These are phyloP conservation scores for Mariannaea elegans DNA, from an alignment of 2,329 filamentous ascomycete genomes.

Conservation along the genomic window DNA sequence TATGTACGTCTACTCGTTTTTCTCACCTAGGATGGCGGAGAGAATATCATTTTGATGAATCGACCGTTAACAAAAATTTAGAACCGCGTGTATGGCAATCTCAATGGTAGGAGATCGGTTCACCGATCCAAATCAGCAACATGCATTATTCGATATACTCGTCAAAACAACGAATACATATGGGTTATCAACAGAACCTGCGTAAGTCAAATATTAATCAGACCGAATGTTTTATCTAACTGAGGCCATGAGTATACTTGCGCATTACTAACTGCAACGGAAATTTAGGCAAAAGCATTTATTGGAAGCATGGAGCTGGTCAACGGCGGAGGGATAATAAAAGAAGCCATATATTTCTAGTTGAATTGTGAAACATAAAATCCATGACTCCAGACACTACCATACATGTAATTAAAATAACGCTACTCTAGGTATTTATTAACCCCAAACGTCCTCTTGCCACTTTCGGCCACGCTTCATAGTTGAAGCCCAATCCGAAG, in stretches of 20 bases:
- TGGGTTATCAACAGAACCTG: constrained; percentile 17
- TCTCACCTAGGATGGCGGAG: too few relatives aligned
- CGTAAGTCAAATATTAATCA: constrained; percentile 8
- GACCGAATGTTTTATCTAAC: too few relatives aligned
- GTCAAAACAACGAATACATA: constrained; percentile 23
- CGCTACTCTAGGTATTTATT: neutral
- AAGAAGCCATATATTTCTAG: neutral
- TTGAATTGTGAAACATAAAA: neutral
- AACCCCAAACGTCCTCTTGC: constrained; percentile 25
- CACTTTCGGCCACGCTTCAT: constrained; percentile 25
- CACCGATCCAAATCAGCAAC: constrained; percentile 17
- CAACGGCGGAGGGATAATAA: neutral
- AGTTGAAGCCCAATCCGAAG: constrained; percentile 14
- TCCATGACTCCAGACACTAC: neutral
- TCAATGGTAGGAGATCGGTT: constrained; percentile 46
- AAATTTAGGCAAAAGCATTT: constrained; percentile 24
- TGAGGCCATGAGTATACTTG: neutral
- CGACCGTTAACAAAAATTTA: neutral
- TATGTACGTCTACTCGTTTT: constrained; percentile 22
- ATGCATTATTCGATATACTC: constrained; percentile 19
- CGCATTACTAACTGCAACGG: neutral
- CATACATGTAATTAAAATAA: neutral
- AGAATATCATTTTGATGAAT: too few relatives aligned
- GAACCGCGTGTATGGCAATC: constrained; percentile 39
- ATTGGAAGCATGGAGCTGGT: constrained; percentile 23